Evolutionary conservation across 805 yeast genomes (phyloP).

Genomic region (Nakazawaea anatomiae): DNA sequence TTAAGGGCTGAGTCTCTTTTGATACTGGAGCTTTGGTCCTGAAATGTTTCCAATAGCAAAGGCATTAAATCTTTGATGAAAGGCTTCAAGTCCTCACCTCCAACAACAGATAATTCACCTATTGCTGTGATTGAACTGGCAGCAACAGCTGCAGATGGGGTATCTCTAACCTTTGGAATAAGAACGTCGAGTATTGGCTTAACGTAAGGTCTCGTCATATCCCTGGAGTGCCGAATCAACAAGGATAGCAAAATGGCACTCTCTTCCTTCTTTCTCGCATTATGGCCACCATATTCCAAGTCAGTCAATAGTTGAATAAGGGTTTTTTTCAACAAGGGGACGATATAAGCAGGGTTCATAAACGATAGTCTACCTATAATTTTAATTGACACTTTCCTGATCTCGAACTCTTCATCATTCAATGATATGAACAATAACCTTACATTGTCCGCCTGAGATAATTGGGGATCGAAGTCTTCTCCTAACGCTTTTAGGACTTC

Average conservation of each 20-base stretch:
- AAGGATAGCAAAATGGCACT: constrained; percentile 71
- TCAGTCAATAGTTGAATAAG: constrained; percentile 81
- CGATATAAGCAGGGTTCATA: constrained; percentile 92
- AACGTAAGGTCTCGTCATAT: constrained; percentile 84
- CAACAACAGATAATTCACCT: constrained; percentile 85
- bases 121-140: constrained; percentile 79
- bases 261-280: constrained; percentile 75
- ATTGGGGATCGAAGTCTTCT: constrained; percentile 78
- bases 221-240: constrained; percentile 71
- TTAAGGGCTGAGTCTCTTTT: constrained; percentile 87
- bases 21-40: constrained; percentile 84
- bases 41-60: constrained; percentile 76
- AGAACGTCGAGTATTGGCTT: constrained; percentile 85
- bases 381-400: constrained; percentile 70
- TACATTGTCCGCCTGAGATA: constrained; percentile 91
- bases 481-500: constrained; percentile 73
- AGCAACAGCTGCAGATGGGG: constrained; percentile 68
- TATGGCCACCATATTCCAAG: constrained; percentile 72
- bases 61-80: constrained; percentile 82
- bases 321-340: constrained; percentile 85
- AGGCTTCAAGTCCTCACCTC: constrained; percentile 76
- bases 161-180: constrained; percentile 66
- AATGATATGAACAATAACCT: constrained; percentile 79
- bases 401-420: constrained; percentile 84
- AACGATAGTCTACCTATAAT: constrained; percentile 79